Percentiles rank a stretch among this genome's conserved stretches.
Evolutionary conservation across 495 filamentous ascomycete genomes (phyloP).

Genomic region (Cenococcum geophilum): DNA sequence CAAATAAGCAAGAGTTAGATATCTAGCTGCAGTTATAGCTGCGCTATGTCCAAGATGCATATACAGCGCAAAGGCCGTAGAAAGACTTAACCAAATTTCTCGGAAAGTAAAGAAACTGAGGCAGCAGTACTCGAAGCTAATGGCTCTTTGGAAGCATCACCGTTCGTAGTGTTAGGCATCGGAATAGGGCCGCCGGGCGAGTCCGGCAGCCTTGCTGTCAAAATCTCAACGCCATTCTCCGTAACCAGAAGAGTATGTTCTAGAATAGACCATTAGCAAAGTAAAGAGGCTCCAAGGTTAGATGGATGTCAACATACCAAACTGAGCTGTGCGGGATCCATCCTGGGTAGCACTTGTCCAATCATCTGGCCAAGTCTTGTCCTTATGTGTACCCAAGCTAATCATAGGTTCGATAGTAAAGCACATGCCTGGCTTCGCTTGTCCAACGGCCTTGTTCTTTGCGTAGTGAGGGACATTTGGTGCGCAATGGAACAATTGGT

Average conservation of each 20-base stretch:
- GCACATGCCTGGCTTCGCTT: constrained; percentile 42
- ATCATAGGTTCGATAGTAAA: constrained; percentile 47
- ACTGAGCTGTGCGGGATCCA: constrained; percentile 40
- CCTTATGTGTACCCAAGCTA: constrained; percentile 38
- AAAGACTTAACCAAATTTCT: too few species aligned
- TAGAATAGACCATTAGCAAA: constrained; percentile 33
- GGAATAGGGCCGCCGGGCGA: constrained; percentile 80
- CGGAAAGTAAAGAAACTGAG: neutral
- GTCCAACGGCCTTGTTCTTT: constrained; percentile 44
- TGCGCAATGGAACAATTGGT: constrained; percentile 41
- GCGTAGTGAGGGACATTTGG: constrained; percentile 44
- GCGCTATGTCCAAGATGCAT: too few species aligned
- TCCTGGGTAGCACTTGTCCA: constrained; percentile 44
- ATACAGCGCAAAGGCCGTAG: too few species aligned
- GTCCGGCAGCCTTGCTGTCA: constrained; percentile 74
- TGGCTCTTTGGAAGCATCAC: constrained; percentile 12
- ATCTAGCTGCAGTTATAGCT: too few species aligned
- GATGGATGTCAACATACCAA: constrained; percentile 34
- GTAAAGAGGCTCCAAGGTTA: neutral
- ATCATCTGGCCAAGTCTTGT: constrained; percentile 45
- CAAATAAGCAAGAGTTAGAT: too few species aligned
- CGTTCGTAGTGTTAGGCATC: constrained; percentile 47
- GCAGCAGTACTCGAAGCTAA: neutral
- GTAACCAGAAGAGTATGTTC: constrained; percentile 95
- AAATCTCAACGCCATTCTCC: constrained; percentile 83